A percentile compares a stretch with the other conserved stretches of the same genome.
Conservation (phyloP, 2,329 filamentous ascomycete species). For the Daldinia sp. region DNA sequence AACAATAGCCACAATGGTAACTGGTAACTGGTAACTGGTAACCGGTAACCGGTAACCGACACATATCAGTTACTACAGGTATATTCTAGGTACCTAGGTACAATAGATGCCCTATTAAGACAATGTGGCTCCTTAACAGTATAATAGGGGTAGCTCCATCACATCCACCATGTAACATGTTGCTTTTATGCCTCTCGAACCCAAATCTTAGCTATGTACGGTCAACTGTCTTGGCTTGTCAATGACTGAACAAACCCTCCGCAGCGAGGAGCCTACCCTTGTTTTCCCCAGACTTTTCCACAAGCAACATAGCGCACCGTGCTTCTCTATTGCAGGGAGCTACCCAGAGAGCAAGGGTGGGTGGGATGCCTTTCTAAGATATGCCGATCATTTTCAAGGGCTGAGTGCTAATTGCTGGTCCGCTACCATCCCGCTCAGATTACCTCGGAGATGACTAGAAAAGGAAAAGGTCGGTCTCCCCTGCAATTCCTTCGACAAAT, state of each 20-base stretch:
- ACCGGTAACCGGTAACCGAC: neutral
- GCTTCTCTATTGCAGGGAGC: constrained; percentile 33
- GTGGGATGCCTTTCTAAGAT: constrained; percentile 45
- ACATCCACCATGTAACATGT: neutral
- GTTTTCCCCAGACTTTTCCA: constrained; percentile 50
- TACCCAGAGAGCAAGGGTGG: constrained; percentile 32
- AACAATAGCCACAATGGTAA: neutral
- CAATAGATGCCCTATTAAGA: neutral
- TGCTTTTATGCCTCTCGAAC: neutral
- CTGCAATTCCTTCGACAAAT: constrained; percentile 40
- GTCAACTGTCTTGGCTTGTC: neutral
- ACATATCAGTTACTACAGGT: neutral
- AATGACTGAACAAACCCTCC: constrained; percentile 3
- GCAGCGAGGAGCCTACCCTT: constrained; percentile 39
- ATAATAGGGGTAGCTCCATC: neutral
- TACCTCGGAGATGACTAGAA: constrained; percentile 34
- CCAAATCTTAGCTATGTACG: constrained; percentile 1
- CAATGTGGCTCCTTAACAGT: neutral
- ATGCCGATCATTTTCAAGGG: constrained; percentile 42
- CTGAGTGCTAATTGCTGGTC: constrained; percentile 16
- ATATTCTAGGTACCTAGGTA: neutral
- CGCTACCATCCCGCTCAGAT: constrained; percentile 16
- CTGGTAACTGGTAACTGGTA: too few species aligned
- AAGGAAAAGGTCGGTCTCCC: constrained; percentile 35
- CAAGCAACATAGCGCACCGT: constrained; percentile 41